Conservation (phyloP, 441 rosid genomes). For the Bruguiera hainesii region DNA sequence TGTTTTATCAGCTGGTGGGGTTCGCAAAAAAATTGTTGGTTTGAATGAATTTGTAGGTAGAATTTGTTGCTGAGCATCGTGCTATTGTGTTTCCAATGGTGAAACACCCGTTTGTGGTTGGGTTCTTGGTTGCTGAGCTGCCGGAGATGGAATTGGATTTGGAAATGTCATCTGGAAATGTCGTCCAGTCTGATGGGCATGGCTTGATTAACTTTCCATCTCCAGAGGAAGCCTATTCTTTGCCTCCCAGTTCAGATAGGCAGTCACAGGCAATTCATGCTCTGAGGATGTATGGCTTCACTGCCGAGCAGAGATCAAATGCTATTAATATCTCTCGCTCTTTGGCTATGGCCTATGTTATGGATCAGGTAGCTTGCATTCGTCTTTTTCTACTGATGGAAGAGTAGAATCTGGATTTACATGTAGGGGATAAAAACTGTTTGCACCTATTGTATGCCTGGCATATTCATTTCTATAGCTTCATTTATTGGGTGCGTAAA, state of each 20-base stretch:
- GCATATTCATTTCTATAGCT: conserved; percentile 5
- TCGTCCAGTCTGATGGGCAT: conserved; percentile 15
- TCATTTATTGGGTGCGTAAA: not conserved
- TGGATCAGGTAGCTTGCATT: conserved; percentile 73
- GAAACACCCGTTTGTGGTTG: conserved; percentile 85
- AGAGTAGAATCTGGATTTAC: not conserved
- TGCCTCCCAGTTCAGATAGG: conserved; percentile 34
- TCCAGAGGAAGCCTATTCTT: conserved; percentile 51
- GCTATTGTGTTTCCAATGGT: conserved; percentile 92
- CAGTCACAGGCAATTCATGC: conserved; percentile 36
- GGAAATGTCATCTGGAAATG: conserved; percentile 16
- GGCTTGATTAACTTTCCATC: conserved; percentile 37
- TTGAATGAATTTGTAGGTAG: conserved; percentile 41
- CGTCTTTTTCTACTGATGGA: not conserved
- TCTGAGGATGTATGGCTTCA: conserved; percentile 35
- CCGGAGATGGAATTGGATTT: conserved; percentile 32
- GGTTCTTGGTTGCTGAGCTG: conserved; percentile 88
- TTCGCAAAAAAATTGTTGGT: not conserved
- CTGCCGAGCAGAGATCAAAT: conserved; percentile 62
- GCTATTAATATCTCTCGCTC: conserved; percentile 73
- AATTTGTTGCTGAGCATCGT: conserved; percentile 51
- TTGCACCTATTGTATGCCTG: not conserved
- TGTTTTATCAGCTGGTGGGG: not conserved
- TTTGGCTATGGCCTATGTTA: conserved; percentile 82
- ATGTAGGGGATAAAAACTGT: not conserved